Percentiles rank a stretch among this genome's conserved stretches.
Evolutionary conservation across 257 asterid genomes (phyloP).

Genomic region (Sherardia arvensis): DNA sequence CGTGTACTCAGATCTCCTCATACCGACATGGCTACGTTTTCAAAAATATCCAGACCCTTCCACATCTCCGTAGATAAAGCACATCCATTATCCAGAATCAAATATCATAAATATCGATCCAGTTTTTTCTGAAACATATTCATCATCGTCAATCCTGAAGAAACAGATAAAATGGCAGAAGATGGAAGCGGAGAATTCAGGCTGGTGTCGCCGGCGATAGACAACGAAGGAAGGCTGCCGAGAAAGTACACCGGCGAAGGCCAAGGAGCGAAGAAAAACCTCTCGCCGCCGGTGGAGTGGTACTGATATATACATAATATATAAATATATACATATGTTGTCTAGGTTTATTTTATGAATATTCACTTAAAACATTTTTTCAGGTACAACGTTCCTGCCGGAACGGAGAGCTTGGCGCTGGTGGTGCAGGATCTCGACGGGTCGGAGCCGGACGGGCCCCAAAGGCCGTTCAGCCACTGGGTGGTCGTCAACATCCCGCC

Average conservation of each 20-base stretch:
- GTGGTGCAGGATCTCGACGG: constrained; percentile 72
- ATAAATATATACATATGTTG: too few species aligned
- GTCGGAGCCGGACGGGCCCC: constrained; percentile 56
- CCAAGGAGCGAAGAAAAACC: constrained; percentile 55
- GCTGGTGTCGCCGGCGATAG: constrained; percentile 33
- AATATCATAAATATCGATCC: neutral
- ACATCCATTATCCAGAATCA: neutral
- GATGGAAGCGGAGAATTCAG: constrained; percentile 57
- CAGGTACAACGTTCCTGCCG: constrained; percentile 50
- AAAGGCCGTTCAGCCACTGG: constrained; percentile 58
- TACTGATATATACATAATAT: too few species aligned
- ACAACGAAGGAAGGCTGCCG: constrained; percentile 56
- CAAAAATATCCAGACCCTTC: neutral
- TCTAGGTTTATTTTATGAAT: too few species aligned
- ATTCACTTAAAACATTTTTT: too few species aligned
- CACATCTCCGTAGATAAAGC: neutral
- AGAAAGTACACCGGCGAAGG: constrained; percentile 75
- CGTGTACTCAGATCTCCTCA: neutral
- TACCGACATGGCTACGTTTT: neutral
- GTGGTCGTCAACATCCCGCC: constrained; percentile 69
- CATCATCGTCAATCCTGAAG: neutral
- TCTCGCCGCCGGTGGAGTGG: constrained; percentile 84
- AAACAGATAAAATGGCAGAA: constrained; percentile 27
- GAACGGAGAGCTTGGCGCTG: constrained; percentile 49
- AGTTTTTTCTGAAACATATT: too few species aligned